Base-by-base conservation (phyloP, 2,329 filamentous ascomycete species). In the Fonsecaea pedrosoi region DNA sequence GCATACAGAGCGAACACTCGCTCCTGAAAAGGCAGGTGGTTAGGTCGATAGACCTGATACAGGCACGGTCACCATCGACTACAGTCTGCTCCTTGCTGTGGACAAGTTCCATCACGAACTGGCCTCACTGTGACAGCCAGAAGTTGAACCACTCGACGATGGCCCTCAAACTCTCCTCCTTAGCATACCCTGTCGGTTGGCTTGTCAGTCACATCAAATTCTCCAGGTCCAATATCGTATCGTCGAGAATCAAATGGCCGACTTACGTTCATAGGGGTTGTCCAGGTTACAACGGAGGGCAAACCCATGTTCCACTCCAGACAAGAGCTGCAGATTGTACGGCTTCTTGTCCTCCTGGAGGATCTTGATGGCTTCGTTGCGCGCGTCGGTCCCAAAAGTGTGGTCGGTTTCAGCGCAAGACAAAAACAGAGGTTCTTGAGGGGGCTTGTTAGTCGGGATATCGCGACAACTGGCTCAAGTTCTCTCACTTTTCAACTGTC, bases 401-500 rank as follows among this genome's bases (percentile, higher is more conserved):
- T 66, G 63, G 53, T 70, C 68, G 30, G 62, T 62, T 45, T 69
- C 68, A 8, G 68, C 56, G 35, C 68, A 70, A 21, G 66, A 69
- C 54, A 70, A 45, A 32, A 70, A 70, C 32, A 70, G 38, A 8
- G 68, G 68, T 35, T 66, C 66, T 68, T 32, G 21, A 40, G 6
- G 21, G 13, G 38, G 8, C 4, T 21, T 21, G 55, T 65, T 45
- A 65, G 57, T 32, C 4, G 21, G 21, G 9, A 5, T 1, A 4
- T 15, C n/a, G 10, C 38, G 45, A 32, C n/a, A 21, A 21, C 12
- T 12, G 25, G 42, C 21, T 32, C 34, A n/a, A 55, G 35, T 3
- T 18, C 13, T 18, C 62, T 42, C 32, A 68, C 68, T 65, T 25
- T 78, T 77, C 2, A 82, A 54, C 3, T 77, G 74, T 12, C 68